Percentiles rank a stretch among this genome's conserved stretches.
Conservation (phyloP, 768 basidiomycete genomes). For the Termitomyces sp. region DNA sequence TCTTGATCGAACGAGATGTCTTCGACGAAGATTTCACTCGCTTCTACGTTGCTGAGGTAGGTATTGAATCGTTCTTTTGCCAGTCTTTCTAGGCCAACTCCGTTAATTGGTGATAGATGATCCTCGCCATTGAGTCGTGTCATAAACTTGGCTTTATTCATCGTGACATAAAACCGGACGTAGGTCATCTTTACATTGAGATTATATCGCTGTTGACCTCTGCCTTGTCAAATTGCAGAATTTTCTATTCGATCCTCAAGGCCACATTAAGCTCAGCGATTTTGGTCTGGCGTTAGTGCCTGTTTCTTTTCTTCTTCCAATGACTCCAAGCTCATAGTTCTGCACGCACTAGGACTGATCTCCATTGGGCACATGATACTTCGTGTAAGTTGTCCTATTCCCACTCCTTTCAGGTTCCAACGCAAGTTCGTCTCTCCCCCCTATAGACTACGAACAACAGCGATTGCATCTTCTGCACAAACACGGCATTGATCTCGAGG, state of each 20-base stretch:
- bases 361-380: conserved; percentile 97
- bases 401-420: not conserved
- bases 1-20: conserved; percentile 88
- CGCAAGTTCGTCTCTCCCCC: conserved; percentile 10
- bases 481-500: conserved; percentile 94
- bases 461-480: conserved; percentile 83
- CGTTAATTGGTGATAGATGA: conserved; percentile 56
- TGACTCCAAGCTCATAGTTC: not conserved
- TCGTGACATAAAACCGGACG: conserved; percentile 95
- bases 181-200: conserved; percentile 31
- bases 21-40: conserved; percentile 89
- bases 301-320: conserved; percentile 11
- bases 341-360: conserved; percentile 59
- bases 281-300: conserved; percentile 89
- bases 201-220: conserved; percentile 13
- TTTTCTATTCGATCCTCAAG: conserved; percentile 90
- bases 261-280: conserved; percentile 93
- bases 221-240: conserved; percentile 50
- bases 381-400: conserved; percentile 51
- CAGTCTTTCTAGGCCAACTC: conserved; percentile 14
- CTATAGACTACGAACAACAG: conserved; percentile 89
- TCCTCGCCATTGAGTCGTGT: conserved; percentile 89
- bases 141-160: conserved; percentile 97
- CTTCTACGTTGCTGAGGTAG: conserved; percentile 93
- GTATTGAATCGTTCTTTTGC: conserved; percentile 12